Base-by-base conservation (phyloP, 2,329 filamentous ascomycete genomes). In the Hypoxylon sp. region DNA sequence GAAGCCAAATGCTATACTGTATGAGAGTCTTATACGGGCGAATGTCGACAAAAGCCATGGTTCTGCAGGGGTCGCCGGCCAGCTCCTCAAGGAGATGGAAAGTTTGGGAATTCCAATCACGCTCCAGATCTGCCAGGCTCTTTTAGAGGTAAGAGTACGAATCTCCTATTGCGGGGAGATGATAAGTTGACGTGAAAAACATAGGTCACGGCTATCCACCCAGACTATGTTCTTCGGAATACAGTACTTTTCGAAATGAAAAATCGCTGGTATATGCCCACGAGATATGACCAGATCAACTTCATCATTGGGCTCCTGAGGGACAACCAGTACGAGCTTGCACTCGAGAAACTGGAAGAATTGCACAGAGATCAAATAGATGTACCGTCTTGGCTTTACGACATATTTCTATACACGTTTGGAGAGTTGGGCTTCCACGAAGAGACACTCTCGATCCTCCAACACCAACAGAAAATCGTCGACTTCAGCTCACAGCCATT, bases 251-350 rank as follows among this genome's bases (percentile, higher is more conserved):
- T 84, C 51, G 87, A 88, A 53, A 92, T 95, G 89, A 85, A 85
- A 67, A 80, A 85, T 53, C 81, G 85, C 62, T 96, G 92, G 90
- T 82, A 89, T 48, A 77, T 79, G 7, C 76, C 90, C 7, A 85
- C 81, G 37, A 82, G 80, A 9, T 79, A 82, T 5, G 88, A 87
- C 7, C 84, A 83, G 70, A 84, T 90, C 66, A 85, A 84, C 69
- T 79, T 96, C 17, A 83, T 89, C 1, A 76, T 91, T 8, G 92
- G 91, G 0, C 76, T 96, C 57, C 79, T 98, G 29, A 84, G 92
- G 17, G 93, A 97, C 67, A 85, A 87, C 0, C 89, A 96, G 67
- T 88, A 91, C 61, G 95, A 98, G 75, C 78, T 93, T 62, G 93
- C 92, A 1, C 78, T 96, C 55, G 80, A 84, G 48, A 85, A 85